Evolutionary conservation across 2,329 filamentous ascomycete genomes (phyloP).

Genomic region (Malbranchea zuffiana): DNA sequence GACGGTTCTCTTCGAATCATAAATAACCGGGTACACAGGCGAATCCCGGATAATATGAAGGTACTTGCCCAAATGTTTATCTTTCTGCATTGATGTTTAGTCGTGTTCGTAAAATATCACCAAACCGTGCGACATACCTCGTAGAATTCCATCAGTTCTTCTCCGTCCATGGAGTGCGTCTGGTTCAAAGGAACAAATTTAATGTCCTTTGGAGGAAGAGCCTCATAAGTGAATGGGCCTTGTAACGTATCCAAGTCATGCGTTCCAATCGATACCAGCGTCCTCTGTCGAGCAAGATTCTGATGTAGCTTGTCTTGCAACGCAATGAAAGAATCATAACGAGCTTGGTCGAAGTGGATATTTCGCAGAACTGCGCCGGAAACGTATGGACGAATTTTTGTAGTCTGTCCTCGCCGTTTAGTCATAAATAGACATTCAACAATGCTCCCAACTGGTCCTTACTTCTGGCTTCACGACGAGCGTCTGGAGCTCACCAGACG

Average conservation of each 20-base stretch:
- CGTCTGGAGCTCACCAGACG: slow-evolving; percentile 61
- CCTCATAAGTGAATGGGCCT: slow-evolving; percentile 95
- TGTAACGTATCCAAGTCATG: slow-evolving; percentile 90
- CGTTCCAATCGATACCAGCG: slow-evolving; percentile 91
- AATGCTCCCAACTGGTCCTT: slow-evolving; percentile 4
- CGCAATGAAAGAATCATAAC: slow-evolving; percentile 94
- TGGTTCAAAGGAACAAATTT: slow-evolving; percentile 87
- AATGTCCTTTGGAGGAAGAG: slow-evolving; percentile 80
- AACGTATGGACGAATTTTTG: slow-evolving; percentile 72
- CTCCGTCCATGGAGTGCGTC: slow-evolving; percentile 72
- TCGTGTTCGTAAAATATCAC: not conserved
- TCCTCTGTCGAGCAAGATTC: slow-evolving; percentile 85
- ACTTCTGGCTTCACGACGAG: slow-evolving; percentile 65
- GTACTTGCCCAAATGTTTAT: slow-evolving; percentile 81
- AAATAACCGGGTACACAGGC: slow-evolving; percentile 90
- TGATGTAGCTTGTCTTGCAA: slow-evolving; percentile 97
- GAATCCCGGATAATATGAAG: slow-evolving; percentile 91
- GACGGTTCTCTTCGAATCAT: slow-evolving; percentile 74
- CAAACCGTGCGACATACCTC: slow-evolving; percentile 39
- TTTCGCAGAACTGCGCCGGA: slow-evolving; percentile 81
- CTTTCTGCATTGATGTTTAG: slow-evolving; percentile 41
- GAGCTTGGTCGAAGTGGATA: slow-evolving; percentile 79
- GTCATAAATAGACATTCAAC: slow-evolving; percentile 1
- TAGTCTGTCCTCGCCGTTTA: slow-evolving; percentile 43
- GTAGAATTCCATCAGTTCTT: slow-evolving; percentile 88